Percentiles rank a stretch among this genome's conserved stretches.
These are phyloP conservation scores for Royoungia palumana DNA, from an alignment of 768 basidiomycete genomes.

Conservation along the genomic window DNA sequence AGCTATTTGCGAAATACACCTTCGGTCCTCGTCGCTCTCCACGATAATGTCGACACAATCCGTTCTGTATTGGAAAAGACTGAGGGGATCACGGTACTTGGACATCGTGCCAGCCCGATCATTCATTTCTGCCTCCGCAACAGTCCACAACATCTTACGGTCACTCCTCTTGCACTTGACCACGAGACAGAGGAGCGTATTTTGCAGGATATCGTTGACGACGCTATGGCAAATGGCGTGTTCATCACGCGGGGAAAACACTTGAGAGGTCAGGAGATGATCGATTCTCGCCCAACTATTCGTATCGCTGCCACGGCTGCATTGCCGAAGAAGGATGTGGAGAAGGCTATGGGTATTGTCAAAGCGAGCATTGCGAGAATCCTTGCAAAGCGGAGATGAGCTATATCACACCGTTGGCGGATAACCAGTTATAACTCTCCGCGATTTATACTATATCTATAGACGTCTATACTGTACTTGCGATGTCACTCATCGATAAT, in stretches of 20 bases:
- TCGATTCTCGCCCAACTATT: conserved; percentile 80
- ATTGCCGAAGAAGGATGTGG: conserved; percentile 84
- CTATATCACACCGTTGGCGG: neutral
- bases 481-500: conserved; percentile 8
- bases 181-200: conserved; percentile 69
- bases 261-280: conserved; percentile 77
- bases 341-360: conserved; percentile 78
- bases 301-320: conserved; percentile 78
- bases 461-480: conserved; percentile 19
- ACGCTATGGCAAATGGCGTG: conserved; percentile 76
- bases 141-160: conserved; percentile 19
- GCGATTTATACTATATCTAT: conserved; percentile 33
- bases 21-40: conserved; percentile 68
- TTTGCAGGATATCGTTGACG: conserved; percentile 92
- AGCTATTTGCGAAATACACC: conserved; percentile 73
- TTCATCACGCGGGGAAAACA: conserved; percentile 83
- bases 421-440: too few species aligned
- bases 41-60: conserved; percentile 76
- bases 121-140: conserved; percentile 75
- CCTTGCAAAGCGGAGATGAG: conserved; percentile 54
- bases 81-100: conserved; percentile 78
- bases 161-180: conserved; percentile 40
- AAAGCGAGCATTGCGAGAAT: conserved; percentile 75
- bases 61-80: conserved; percentile 80
- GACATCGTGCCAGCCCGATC: conserved; percentile 81